These are phyloP conservation scores for Nectriaceae sp. DNA, from an alignment of 2,329 filamentous ascomycete genomes.

Conservation along the genomic window DNA sequence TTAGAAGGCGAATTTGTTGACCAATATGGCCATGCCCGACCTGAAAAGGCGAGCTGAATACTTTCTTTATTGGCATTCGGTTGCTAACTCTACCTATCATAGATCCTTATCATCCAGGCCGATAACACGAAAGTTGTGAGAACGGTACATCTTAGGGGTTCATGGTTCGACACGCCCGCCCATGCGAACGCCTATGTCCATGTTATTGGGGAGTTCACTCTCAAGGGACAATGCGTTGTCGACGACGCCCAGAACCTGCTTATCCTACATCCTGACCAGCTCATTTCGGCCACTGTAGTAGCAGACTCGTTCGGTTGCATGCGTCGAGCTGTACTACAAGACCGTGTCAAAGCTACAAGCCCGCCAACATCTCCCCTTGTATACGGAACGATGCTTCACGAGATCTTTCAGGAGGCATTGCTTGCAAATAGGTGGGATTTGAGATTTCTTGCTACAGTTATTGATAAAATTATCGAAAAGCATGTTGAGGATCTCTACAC, in stretches of 20 bases:
- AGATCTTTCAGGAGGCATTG: conserved; percentile 91
- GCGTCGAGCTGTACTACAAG: conserved; percentile 88
- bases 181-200: conserved; percentile 78
- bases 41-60: conserved; percentile 67
- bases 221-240: conserved; percentile 72
- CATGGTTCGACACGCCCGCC: conserved; percentile 83
- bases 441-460: conserved; percentile 64
- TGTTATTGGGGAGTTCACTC: conserved; percentile 76
- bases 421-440: conserved; percentile 80
- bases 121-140: conserved; percentile 68
- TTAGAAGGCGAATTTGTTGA: conserved; percentile 69
- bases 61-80: conserved; percentile 9
- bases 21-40: conserved; percentile 57
- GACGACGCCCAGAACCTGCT: conserved; percentile 83
- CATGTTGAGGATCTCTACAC: conserved; percentile 90
- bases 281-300: conserved; percentile 92
- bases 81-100: conserved; percentile 5
- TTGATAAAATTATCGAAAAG: conserved; percentile 68
- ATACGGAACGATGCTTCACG: conserved; percentile 91
- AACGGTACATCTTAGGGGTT: conserved; percentile 76
- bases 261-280: conserved; percentile 90
- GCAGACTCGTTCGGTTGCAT: conserved; percentile 95
- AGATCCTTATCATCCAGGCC: conserved; percentile 82
- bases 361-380: conserved; percentile 79
- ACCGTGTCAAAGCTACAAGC: conserved; percentile 88